These are phyloP conservation scores for Lactifluus echinatus DNA, from an alignment of 768 basidiomycete species.

Conservation along the genomic window DNA sequence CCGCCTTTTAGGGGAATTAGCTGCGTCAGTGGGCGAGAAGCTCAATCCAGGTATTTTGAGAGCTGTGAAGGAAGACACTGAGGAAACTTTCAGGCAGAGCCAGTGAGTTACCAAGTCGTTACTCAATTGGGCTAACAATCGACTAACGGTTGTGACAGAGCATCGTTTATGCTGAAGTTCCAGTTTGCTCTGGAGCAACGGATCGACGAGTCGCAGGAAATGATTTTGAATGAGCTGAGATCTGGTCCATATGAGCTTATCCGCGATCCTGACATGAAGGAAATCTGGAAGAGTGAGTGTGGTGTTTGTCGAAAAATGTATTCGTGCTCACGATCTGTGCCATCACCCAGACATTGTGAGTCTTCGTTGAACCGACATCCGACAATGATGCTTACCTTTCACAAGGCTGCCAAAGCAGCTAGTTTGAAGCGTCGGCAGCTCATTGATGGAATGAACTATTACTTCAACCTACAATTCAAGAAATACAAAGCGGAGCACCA, in stretches of 20 bases:
- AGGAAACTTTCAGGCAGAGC: conserved; percentile 7
- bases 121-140: neutral
- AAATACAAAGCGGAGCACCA: conserved; percentile 9
- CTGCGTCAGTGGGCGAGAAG: conserved; percentile 3
- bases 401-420: conserved; percentile 13
- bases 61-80: neutral
- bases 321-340: neutral
- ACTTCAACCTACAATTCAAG: conserved; percentile 15
- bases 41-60: conserved; percentile 3
- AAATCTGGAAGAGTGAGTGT: conserved; percentile 13
- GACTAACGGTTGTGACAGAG: neutral
- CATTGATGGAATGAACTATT: conserved; percentile 8
- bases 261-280: conserved; percentile 12
- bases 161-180: conserved; percentile 14
- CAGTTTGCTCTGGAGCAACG: conserved; percentile 10
- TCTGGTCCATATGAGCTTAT: conserved; percentile 16
- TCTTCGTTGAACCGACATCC: neutral
- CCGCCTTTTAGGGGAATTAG: conserved; percentile 4
- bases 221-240: conserved; percentile 15
- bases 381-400: neutral
- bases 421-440: conserved; percentile 12
- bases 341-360: neutral
- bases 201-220: conserved; percentile 13
- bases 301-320: too few relatives aligned
- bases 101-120: conserved; percentile 3